A percentile compares a stretch with the other conserved stretches of the same genome.
These are phyloP conservation scores for Allium cepa DNA, from an alignment of 106 monocot genomes.

Conservation along the genomic window DNA sequence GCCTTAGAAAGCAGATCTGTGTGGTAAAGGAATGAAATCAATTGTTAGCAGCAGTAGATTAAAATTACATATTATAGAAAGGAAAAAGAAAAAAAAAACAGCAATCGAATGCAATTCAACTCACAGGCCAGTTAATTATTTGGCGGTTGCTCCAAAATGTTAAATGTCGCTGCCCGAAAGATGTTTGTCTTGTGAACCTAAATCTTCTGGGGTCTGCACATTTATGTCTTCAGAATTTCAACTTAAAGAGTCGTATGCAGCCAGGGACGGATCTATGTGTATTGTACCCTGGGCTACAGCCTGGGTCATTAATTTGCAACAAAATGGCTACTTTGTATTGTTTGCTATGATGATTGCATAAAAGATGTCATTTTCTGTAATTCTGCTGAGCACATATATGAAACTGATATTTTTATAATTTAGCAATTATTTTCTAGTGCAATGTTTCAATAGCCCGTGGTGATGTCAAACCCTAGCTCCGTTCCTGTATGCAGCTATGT, in stretches of 20 bases:
- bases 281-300: no score
- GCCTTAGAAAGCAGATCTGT: slow-evolving; percentile 36
- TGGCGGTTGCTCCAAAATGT: slow-evolving; percentile 24
- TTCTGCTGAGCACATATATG: no score
- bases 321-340: no score
- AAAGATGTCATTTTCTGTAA: no score
- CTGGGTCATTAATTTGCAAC: no score
- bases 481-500: background rate
- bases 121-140: slow-evolving; percentile 36
- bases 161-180: slow-evolving; percentile 40
- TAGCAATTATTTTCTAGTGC: no score
- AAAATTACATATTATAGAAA: background rate
- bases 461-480: no score
- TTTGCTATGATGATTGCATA: no score
- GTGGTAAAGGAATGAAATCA: background rate
- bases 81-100: background rate
- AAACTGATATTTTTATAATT: no score
- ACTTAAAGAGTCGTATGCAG: background rate
- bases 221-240: background rate
- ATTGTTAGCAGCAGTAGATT: background rate
- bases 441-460: no score
- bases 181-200: slow-evolving; percentile 35
- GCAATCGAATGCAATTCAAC: background rate
- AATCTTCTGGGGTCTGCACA: slow-evolving; percentile 42
- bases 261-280: no score